Evolutionary conservation across 495 filamentous ascomycete species (phyloP).

Genomic region (Penicillium flavigenum): DNA sequence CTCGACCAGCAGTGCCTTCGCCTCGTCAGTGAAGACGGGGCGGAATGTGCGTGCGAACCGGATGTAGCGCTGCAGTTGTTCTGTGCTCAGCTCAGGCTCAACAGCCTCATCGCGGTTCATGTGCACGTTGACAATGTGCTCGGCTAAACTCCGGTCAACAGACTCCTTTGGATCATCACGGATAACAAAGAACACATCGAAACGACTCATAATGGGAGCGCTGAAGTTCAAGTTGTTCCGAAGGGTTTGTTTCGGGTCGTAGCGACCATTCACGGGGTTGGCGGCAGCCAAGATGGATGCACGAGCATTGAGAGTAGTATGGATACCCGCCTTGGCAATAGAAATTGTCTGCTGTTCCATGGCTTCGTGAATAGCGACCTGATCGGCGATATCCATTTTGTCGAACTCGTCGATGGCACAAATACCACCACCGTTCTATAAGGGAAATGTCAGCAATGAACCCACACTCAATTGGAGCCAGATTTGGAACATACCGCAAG

Average conservation of each 20-base stretch:
- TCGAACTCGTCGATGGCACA: constrained; percentile 99
- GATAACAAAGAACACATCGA: constrained; percentile 98
- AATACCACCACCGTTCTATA: constrained; percentile 64
- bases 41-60: constrained; percentile 94
- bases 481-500: constrained; percentile 66
- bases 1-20: constrained; percentile 78
- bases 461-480: not conserved
- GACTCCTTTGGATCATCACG: constrained; percentile 94
- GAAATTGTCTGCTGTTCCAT: constrained; percentile 99
- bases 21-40: constrained; percentile 86
- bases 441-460: not conserved
- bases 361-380: constrained; percentile 99
- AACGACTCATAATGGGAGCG: constrained; percentile 97
- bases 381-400: constrained; percentile 98
- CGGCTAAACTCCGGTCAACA: constrained; percentile 84
- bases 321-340: constrained; percentile 98
- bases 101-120: constrained; percentile 88
- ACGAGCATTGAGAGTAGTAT: constrained; percentile 93
- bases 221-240: constrained; percentile 97
- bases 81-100: constrained; percentile 88
- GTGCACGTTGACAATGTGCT: constrained; percentile 95
- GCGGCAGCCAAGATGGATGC: constrained; percentile 95
- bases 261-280: constrained; percentile 92
- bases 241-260: constrained; percentile 92
- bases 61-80: constrained; percentile 96